Evolutionary conservation across 345 rosid species (phyloP).

Genomic region (Eucalyptus sideroxylon): DNA sequence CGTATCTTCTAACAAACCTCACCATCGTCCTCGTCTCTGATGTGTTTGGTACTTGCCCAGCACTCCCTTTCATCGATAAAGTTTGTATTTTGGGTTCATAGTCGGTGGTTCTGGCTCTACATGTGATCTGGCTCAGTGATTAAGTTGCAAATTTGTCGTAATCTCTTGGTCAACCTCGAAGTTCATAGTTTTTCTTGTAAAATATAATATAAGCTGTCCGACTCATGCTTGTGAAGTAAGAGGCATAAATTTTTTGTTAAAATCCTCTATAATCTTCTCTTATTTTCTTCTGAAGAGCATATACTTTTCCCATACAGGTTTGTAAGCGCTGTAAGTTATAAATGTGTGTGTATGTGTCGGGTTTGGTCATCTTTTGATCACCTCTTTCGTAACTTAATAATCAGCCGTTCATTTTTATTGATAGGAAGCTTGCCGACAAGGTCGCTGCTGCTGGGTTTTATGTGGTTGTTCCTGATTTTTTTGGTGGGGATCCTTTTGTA

Average conservation of each 20-base stretch:
- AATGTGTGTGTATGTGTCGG: neutral
- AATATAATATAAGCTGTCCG: neutral
- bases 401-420: neutral
- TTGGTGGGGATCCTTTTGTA: slow-evolving; percentile 4
- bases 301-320: neutral
- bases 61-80: neutral
- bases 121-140: neutral
- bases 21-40: slow-evolving; percentile 63
- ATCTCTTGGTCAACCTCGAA: neutral
- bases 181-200: neutral
- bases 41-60: slow-evolving; percentile 13
- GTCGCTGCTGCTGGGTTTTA: slow-evolving; percentile 12
- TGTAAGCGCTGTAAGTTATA: neutral
- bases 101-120: neutral
- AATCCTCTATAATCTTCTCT: too few relatives aligned
- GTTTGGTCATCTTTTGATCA: neutral
- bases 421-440: slow-evolving; percentile 17
- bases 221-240: neutral
- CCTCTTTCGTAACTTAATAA: neutral
- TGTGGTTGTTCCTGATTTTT: slow-evolving; percentile 15
- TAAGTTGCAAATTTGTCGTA: neutral
- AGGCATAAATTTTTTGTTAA: neutral
- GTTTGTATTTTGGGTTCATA: neutral
- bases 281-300: too few relatives aligned
- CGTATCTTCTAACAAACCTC: neutral